A percentile compares a stretch with the other conserved stretches of the same genome.
These are phyloP conservation scores for Hyphopichia pseudoburtonii DNA, from an alignment of 1,139 yeast genomes.

Conservation along the genomic window DNA sequence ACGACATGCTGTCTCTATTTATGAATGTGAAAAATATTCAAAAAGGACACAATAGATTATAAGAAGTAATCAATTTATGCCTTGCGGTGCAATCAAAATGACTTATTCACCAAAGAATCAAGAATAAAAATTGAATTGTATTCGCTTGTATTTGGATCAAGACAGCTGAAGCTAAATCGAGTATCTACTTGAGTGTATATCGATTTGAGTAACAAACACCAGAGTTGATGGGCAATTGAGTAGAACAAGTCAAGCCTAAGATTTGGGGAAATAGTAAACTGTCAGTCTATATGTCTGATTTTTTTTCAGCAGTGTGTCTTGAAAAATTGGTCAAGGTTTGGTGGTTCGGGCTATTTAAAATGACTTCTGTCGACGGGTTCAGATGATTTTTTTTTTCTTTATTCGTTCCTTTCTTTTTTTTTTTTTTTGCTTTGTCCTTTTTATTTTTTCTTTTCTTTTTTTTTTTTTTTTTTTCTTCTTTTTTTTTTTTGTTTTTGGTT, in stretches of 20 bases:
- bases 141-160: no score
- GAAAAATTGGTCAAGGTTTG: neutral
- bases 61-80: neutral
- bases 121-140: no score
- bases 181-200: no score
- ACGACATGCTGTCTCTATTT: neutral
- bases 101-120: no score
- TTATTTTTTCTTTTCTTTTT: neutral
- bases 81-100: no score
- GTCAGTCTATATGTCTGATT: no score
- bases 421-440: neutral
- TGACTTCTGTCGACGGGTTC: neutral
- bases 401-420: neutral
- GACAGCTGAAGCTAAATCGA: no score
- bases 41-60: no score
- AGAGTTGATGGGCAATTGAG: no score
- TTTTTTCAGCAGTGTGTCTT: neutral
- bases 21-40: neutral
- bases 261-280: no score
- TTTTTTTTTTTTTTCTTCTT: neutral
- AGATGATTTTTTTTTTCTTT: neutral
- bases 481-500: neutral
- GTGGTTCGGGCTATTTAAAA: neutral
- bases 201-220: no score
- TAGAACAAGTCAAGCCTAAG: no score